phyloP scores from a whole-genome alignment of 2,329 filamentous ascomycete species.

The Botrytis medusae region DNA sequence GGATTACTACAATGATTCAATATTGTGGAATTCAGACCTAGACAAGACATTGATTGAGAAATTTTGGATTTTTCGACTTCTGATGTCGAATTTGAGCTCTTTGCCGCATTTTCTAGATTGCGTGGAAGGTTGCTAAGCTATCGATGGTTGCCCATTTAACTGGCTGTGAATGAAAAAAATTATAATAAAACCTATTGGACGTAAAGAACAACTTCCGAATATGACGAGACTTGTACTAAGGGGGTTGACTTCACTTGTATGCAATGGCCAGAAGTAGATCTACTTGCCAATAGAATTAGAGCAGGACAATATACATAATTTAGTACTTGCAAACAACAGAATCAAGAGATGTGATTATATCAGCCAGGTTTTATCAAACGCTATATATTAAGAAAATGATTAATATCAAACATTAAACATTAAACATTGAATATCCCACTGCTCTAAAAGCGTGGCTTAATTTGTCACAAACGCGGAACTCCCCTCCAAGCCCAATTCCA shows the following conservation, averaged over 20 bases:
- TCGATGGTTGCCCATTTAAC: neutral
- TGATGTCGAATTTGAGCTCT: neutral
- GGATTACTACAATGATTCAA: neutral
- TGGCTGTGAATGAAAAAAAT: neutral
- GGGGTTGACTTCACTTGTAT: neutral
- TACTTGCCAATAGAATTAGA: neutral
- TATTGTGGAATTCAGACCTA: neutral
- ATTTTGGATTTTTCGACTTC: rapidly evolving
- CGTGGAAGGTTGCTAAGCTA: neutral
- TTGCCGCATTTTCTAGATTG: neutral
- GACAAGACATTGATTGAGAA: rapidly evolving
- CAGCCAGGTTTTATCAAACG: neutral
- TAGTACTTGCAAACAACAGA: neutral
- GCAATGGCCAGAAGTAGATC: neutral
- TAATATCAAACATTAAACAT: neutral
- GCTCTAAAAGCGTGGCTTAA: neutral
- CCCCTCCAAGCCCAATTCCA: neutral
- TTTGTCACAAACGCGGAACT: neutral
- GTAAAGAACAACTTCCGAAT: neutral
- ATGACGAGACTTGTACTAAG: neutral
- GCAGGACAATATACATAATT: neutral
- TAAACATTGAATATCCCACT: neutral
- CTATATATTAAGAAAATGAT: neutral
- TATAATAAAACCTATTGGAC: neutral
- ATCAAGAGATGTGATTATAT: neutral